Evolutionary conservation across 2,329 filamentous ascomycete species (phyloP), one percentile per base, ranked within the genome.

Genomic region (Cadophora gregata): DNA sequence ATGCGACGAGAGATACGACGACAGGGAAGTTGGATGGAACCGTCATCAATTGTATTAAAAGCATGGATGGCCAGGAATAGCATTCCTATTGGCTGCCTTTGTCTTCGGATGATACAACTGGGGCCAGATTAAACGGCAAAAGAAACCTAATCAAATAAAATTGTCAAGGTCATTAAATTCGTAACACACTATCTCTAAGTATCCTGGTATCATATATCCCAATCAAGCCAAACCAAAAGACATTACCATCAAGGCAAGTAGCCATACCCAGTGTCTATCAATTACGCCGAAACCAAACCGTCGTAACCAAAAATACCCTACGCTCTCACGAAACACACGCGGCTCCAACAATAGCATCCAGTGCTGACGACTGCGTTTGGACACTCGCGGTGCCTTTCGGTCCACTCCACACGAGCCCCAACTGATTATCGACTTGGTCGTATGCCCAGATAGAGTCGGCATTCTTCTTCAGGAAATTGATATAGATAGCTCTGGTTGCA

Each of bases 311-410:
- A 16, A 36, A 19, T n/a, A 16, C 25, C 27, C n/a, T 14, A 31
- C 19, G 16, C 16, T 27, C 7, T 70, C 59, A 72, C 10, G 66
- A 63, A 42, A 75, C 72, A 59, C 62, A 67, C 6, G 72, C 73
- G 16, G 88, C 89, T 31, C 87, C 90, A 67, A 93, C 86, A 33
- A 93, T 78, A 42, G 83, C 85, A 77, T 92, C 90, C 77, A 92
- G 78, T 0, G 87, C 90, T 21, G 86, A 87, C 73, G 85, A 86
- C 55, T 92, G 90, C 25, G 87, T 86, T 58, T 84, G 82, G 1
- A 88, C 86, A 71, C 82, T 81, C 1, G 82, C 84, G 47, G 82
- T 80, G 0, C 75, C 75, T 47, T 85, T 85, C 0, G 89, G 88
- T 0, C 89, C 90, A 0, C 83, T 81, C 90, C 90, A 93, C n/a